Conservation (phyloP, 305 asterid genomes). For the Petunia hybrid region DNA sequence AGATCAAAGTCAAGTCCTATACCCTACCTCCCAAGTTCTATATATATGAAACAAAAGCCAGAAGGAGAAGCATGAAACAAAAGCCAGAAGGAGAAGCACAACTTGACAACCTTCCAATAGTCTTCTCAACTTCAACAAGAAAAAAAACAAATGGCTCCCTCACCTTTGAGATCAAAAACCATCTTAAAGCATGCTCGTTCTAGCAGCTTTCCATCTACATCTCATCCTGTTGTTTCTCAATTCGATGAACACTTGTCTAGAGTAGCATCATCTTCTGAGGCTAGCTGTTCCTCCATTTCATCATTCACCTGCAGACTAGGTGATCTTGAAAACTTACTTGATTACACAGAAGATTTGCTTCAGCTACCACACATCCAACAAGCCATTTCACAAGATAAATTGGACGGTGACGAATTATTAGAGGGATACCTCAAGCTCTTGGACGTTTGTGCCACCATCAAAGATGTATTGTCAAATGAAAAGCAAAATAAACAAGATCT, state of each 20-base stretch:
- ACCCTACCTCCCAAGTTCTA: background rate
- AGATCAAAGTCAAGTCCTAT: conserved; percentile 4
- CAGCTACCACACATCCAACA: conserved; percentile 46
- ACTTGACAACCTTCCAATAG: background rate
- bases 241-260: conserved; percentile 41
- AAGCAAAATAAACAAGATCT: conserved; percentile 37
- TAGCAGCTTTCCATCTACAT: conserved; percentile 51
- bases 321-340: conserved; percentile 36
- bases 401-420: conserved; percentile 39
- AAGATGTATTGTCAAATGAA: conserved; percentile 41
- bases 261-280: conserved; percentile 17
- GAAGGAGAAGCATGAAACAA: background rate
- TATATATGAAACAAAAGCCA: background rate
- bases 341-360: conserved; percentile 39
- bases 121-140: too few relatives aligned
- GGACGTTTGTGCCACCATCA: conserved; percentile 50
- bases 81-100: too few relatives aligned
- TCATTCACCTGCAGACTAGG: conserved; percentile 41
- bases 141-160: conserved; percentile 39
- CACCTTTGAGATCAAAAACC: conserved; percentile 48
- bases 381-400: conserved; percentile 45
- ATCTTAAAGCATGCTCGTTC: conserved; percentile 45
- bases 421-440: conserved; percentile 53
- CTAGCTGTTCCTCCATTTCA: conserved; percentile 38
- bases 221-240: conserved; percentile 52